phyloP scores from a whole-genome alignment of 139 green algal species.

The Ettlia oleoabundans region DNA sequence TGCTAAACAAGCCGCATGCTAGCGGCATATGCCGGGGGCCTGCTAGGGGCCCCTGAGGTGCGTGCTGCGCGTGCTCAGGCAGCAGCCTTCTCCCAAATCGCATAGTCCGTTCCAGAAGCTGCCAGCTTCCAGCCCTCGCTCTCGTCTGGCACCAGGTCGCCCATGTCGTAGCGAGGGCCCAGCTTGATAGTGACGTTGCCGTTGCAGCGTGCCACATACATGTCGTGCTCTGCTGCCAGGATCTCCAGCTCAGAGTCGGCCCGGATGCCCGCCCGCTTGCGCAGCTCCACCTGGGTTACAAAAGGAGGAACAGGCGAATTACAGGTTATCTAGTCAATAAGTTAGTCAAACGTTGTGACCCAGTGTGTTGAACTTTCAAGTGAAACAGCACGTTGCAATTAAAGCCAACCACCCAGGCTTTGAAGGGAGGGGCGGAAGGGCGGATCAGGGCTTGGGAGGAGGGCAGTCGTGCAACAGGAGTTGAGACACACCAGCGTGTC shows the following conservation, averaged over 20 bases:
- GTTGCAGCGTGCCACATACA: slow-evolving; percentile 73
- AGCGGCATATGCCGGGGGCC: background rate
- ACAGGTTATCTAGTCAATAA: too few relatives aligned
- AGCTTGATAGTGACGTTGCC: slow-evolving; percentile 63
- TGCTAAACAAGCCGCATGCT: background rate
- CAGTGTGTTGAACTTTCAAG: background rate
- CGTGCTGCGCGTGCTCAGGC: background rate
- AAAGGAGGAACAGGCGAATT: too few relatives aligned
- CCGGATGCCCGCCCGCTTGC: slow-evolving; percentile 57
- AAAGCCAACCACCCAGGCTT: background rate
- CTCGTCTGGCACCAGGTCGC: slow-evolving; percentile 37
- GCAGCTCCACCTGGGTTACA: slow-evolving; percentile 54
- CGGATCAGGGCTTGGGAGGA: background rate
- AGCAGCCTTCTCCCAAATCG: slow-evolving; percentile 58
- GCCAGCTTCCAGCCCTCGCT: slow-evolving; percentile 53
- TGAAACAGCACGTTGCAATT: background rate
- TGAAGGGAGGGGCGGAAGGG: background rate
- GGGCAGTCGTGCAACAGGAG: background rate
- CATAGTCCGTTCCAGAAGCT: slow-evolving; percentile 53
- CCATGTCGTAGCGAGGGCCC: slow-evolving; percentile 48
- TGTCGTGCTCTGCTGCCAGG: slow-evolving; percentile 62
- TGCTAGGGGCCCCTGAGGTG: background rate
- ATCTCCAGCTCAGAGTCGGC: slow-evolving; percentile 71
- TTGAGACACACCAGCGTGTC: slow-evolving; percentile 22
- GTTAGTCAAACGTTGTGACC: too few relatives aligned